A percentile compares a stretch with the other conserved stretches of the same genome.
Conservation (phyloP, 2,329 filamentous ascomycete genomes). For the Zasmidium angulare region DNA sequence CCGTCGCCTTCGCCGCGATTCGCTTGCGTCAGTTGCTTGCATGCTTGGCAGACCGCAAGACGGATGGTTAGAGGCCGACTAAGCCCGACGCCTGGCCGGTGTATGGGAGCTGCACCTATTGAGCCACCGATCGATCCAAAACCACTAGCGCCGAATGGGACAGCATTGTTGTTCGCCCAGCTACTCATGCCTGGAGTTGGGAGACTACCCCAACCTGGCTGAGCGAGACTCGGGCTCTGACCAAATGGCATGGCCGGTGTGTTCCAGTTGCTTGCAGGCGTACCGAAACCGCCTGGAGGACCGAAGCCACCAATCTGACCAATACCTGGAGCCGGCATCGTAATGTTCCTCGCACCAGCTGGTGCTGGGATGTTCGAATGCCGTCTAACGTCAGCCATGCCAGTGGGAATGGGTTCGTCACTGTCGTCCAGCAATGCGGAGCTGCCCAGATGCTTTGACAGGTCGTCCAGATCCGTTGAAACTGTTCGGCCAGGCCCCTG, state of each 20-base stretch:
- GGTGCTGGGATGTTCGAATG: conserved; percentile 37
- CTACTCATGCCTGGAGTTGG: conserved; percentile 36
- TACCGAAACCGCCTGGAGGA: conserved; percentile 26
- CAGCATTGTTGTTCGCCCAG: conserved; percentile 38
- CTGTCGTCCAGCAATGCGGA: conserved; percentile 74
- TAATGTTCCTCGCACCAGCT: conserved; percentile 26
- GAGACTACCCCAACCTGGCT: conserved; percentile 42
- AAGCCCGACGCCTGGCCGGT: conserved; percentile 36
- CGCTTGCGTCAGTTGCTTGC: conserved; percentile 59
- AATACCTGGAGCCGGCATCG: conserved; percentile 32
- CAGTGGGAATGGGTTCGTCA: conserved; percentile 63
- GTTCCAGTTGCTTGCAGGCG: conserved; percentile 42
- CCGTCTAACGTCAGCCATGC: conserved; percentile 37
- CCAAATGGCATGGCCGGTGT: conserved; percentile 43
- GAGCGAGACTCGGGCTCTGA: conserved; percentile 34
- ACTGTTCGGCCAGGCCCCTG: conserved; percentile 43
- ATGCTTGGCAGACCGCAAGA: conserved; percentile 73
- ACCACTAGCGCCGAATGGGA: conserved; percentile 52
- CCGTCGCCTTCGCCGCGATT: conserved; percentile 51
- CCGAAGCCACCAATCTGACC: conserved; percentile 30
- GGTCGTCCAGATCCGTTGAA: conserved; percentile 53
- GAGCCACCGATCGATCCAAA: conserved; percentile 18
- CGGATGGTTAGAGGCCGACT: conserved; percentile 66
- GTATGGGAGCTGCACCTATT: conserved; percentile 37
- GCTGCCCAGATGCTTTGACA: conserved; percentile 73